Conservation (phyloP, 257 asterid genomes). For the Przewalskia tangutica region DNA sequence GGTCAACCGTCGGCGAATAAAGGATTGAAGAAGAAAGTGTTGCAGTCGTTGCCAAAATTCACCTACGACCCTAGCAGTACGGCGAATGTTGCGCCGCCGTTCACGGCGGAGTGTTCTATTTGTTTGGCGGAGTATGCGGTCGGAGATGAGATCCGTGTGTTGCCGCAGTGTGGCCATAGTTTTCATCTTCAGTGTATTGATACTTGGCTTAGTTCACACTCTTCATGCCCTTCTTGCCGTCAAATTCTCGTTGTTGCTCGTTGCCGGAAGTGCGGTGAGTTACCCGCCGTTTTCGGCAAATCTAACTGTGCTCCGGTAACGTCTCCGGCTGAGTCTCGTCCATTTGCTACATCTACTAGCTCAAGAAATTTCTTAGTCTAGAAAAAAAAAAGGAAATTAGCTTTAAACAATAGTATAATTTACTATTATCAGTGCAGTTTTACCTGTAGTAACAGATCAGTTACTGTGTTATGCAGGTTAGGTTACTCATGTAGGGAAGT, state of each 20-base stretch:
- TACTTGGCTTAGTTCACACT: conserved; percentile 33
- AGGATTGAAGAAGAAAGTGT: conserved; percentile 24
- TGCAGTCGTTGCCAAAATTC: conserved; percentile 30
- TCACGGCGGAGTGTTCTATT: conserved; percentile 19
- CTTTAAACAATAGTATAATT: background rate
- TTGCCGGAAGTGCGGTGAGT: conserved; percentile 23
- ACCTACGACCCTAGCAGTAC: conserved; percentile 16
- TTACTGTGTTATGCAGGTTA: background rate
- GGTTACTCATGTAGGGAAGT: background rate
- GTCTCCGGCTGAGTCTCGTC: background rate
- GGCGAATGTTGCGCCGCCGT: background rate
- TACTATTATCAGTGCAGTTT: background rate
- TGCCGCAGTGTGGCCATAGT: conserved; percentile 36
- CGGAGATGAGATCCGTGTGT: conserved; percentile 30
- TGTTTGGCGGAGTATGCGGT: conserved; percentile 26
- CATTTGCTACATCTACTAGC: background rate
- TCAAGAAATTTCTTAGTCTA: conserved; percentile 8
- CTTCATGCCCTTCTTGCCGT: conserved; percentile 40
- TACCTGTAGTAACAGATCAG: background rate
- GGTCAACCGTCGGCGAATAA: conserved; percentile 7
- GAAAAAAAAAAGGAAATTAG: background rate
- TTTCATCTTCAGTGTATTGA: conserved; percentile 29
- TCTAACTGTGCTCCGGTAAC: background rate
- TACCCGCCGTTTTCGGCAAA: background rate
- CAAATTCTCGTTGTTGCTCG: conserved; percentile 13